Evolutionary conservation across 768 basidiomycete species (phyloP), one percentile per base, ranked within the genome.

Genomic region (Leucosporidium yakuticum): DNA sequence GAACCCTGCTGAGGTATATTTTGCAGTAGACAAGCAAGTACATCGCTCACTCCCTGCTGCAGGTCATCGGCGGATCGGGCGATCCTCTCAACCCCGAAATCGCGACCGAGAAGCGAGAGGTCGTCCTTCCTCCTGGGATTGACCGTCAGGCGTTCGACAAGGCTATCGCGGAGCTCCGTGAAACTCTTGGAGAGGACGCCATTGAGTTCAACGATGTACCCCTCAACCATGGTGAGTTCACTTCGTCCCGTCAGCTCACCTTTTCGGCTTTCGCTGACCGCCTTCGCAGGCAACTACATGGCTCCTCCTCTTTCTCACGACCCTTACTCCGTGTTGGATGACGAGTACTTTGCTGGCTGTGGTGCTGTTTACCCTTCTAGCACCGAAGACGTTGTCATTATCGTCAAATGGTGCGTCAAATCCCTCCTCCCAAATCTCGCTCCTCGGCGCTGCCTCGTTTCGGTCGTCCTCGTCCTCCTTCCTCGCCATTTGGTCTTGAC

Each of bases 331-430:
- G 17, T 67, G 15, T 1, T 47, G 32, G 47, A 27, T 7, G 29
- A 36, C 20, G 66, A 71, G 48, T 68, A 68, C 67, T 71, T 71
- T 31, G 63, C 59, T 21, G 12, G 67, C 4, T 74, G 67, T 7
- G 73, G 67, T 0, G 62, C 61, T 31, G 31, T 60, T 29, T 64
- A 66, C 27, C 73, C 73, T 4, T 50, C n/a, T 19, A 47, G n/a
- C 17, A 64, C 67, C 2, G 73, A 61, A 6, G 63, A 74, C 6
- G 73, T 74, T 0, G 27, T 39, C 6, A 31, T 44, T 23, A 53
- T 71, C 25, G 73, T 74, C 34, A 51, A 58, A n/a, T 63, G 61
- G 39, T 44, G 39, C 6, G 39, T 44, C 39, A 15, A 15, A 15
- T 15, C 39, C 17, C 14, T 15, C 39, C 14, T 8, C 14, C 39